Percentiles rank a stretch among this genome's conserved stretches.
Conservation (phyloP, 352 stramenopile genomes). For the Phytophthora citrophthora region DNA sequence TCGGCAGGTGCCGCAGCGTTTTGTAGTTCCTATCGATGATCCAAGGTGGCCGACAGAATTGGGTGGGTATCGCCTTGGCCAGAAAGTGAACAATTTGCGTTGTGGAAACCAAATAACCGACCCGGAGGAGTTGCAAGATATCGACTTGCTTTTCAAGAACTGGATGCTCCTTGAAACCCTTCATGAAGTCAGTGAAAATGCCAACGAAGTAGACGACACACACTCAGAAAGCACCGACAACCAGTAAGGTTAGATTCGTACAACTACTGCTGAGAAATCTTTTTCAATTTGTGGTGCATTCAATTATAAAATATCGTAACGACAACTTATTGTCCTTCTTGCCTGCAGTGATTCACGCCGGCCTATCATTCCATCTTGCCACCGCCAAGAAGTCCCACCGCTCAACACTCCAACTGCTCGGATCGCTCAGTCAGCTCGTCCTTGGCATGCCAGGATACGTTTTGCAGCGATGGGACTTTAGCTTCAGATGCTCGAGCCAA, state of each 20-base stretch:
- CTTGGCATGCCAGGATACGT: constrained; percentile 31
- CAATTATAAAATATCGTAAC: constrained; percentile 37
- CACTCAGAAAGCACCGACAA: no score
- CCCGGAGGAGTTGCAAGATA: constrained; percentile 35
- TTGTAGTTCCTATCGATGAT: constrained; percentile 43
- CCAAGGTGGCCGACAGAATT: constrained; percentile 34
- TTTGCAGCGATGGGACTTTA: constrained; percentile 43
- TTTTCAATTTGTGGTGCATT: constrained; percentile 19
- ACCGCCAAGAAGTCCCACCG: constrained; percentile 38
- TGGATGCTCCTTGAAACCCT: constrained; percentile 52
- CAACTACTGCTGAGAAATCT: no score
- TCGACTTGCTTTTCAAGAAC: constrained; percentile 53
- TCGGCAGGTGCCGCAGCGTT: constrained; percentile 43
- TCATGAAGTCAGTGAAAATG: constrained; percentile 26
- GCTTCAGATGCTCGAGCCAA: constrained; percentile 74
- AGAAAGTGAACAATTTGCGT: constrained; percentile 57
- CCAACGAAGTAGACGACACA: neutral
- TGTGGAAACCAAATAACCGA: constrained; percentile 21
- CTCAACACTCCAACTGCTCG: constrained; percentile 33
- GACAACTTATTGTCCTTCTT: constrained; percentile 10
- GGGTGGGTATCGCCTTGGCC: constrained; percentile 43
- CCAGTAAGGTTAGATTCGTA: no score
- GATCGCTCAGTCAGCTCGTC: constrained; percentile 31
- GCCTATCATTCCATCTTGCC: constrained; percentile 15
- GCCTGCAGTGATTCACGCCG: neutral